Percentiles rank a stretch among this genome's conserved stretches.
Evolutionary conservation across 495 filamentous ascomycete species (phyloP).

Genomic region (Podospora sp.): DNA sequence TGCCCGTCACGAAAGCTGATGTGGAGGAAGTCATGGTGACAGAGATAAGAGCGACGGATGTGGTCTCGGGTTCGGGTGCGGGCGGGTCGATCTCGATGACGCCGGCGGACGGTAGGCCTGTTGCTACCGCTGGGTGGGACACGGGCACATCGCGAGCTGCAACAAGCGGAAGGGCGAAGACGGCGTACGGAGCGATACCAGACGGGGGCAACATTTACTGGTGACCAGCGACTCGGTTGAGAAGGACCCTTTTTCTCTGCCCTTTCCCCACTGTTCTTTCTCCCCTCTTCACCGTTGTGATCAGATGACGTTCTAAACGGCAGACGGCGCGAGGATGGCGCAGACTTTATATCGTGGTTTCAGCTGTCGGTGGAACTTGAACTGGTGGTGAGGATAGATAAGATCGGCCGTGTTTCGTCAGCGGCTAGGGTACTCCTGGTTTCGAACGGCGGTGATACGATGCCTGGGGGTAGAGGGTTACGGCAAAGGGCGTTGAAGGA

Average conservation of each 20-base stretch:
- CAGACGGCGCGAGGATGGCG: background rate
- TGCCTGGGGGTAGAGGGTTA: slow-evolving; percentile 2
- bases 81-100: slow-evolving; percentile 29
- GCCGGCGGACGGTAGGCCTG: slow-evolving; percentile 28
- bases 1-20: slow-evolving; percentile 7
- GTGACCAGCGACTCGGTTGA: slow-evolving; percentile 8
- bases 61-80: slow-evolving; percentile 30
- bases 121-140: slow-evolving; percentile 30
- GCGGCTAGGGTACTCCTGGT: slow-evolving; percentile 5
- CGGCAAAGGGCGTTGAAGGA: slow-evolving; percentile 1
- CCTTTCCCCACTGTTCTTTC: background rate
- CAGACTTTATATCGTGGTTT: slow-evolving; percentile 1
- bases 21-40: slow-evolving; percentile 25
- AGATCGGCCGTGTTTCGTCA: slow-evolving; percentile 9
- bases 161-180: slow-evolving; percentile 11
- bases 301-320: background rate
- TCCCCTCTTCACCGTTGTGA: background rate
- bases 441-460: background rate
- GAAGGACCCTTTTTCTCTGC: background rate
- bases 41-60: slow-evolving; percentile 3
- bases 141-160: slow-evolving; percentile 26
- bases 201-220: slow-evolving; percentile 15
- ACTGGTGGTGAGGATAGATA: background rate
- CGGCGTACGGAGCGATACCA: slow-evolving; percentile 1
- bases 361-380: background rate